Evolutionary conservation across 306 rosid genomes (phyloP).

Genomic region (Geum urbanum): DNA sequence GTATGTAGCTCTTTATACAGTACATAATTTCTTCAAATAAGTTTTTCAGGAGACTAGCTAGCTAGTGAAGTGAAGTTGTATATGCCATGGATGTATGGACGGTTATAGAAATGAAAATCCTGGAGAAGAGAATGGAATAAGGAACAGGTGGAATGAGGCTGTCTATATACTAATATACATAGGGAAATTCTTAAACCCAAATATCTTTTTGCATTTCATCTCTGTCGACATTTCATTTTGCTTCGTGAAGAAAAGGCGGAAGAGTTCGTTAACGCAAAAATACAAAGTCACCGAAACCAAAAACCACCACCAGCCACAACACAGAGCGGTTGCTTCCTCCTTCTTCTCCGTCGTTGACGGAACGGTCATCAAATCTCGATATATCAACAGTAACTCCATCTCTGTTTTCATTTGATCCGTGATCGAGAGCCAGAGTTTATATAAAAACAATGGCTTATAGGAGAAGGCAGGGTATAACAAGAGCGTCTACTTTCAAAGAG

Average conservation of each 20-base stretch:
- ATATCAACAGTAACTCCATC: neutral
- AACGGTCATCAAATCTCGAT: neutral
- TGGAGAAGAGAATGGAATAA: neutral
- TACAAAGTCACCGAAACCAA: neutral
- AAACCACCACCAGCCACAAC: neutral
- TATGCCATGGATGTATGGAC: neutral
- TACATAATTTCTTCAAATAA: no score
- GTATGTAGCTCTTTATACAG: no score
- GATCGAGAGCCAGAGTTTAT: no score
- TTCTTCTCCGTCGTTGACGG: slow-evolving; percentile 4
- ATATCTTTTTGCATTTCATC: neutral
- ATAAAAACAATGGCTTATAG: slow-evolving; percentile 68
- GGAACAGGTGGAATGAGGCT: slow-evolving; percentile 6
- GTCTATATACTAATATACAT: no score
- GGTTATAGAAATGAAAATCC: slow-evolving; percentile 1
- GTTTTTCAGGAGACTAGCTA: no score
- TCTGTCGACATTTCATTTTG: slow-evolving; percentile 1
- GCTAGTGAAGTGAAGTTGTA: neutral
- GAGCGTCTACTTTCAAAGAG: slow-evolving; percentile 77
- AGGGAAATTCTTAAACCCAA: neutral
- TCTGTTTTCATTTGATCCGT: slow-evolving; percentile 3
- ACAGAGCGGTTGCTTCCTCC: slow-evolving; percentile 1
- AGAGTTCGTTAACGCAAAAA: slow-evolving; percentile 15
- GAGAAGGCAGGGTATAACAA: slow-evolving; percentile 72
- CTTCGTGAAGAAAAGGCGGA: slow-evolving; percentile 10